Conservation (phyloP, 139 green algal genomes). For the Chlamydomonas sp. region DNA sequence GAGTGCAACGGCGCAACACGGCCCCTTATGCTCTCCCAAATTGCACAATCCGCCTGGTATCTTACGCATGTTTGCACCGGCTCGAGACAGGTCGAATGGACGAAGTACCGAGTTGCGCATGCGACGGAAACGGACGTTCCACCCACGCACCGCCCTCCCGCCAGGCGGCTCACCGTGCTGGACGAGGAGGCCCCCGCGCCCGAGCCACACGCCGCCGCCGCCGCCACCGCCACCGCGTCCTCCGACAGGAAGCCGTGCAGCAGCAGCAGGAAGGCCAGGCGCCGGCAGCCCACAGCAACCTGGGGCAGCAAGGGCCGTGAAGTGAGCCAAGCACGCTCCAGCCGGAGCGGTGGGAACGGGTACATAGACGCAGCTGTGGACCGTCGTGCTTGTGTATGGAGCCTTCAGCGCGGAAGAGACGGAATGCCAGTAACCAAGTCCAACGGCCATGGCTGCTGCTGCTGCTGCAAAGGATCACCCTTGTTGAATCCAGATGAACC, state of each 20-base stretch:
- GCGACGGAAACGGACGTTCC: too few relatives aligned
- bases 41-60: not conserved
- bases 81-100: too few relatives aligned
- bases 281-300: constrained; percentile 33
- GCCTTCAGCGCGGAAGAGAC: too few relatives aligned
- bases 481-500: too few relatives aligned
- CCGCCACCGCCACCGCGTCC: not conserved
- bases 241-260: constrained; percentile 45
- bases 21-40: constrained; percentile 9
- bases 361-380: too few relatives aligned
- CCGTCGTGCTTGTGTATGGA: too few relatives aligned
- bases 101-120: too few relatives aligned
- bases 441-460: not conserved
- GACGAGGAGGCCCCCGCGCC: not conserved
- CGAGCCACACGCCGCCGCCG: constrained; percentile 9
- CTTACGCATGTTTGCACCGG: too few relatives aligned
- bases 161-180: not conserved
- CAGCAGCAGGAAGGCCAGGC: constrained; percentile 56
- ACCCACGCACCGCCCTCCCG: not conserved
- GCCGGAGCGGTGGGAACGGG: too few relatives aligned
- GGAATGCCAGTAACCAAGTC: not conserved
- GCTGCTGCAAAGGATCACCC: not conserved
- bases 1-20: not conserved
- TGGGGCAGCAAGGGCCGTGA: constrained; percentile 9
- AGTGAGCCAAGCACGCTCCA: not conserved